Percentiles rank a stretch among this genome's conserved stretches.
Conservation (phyloP, 805 yeast species). For the Pichia nanzhaoensis region DNA sequence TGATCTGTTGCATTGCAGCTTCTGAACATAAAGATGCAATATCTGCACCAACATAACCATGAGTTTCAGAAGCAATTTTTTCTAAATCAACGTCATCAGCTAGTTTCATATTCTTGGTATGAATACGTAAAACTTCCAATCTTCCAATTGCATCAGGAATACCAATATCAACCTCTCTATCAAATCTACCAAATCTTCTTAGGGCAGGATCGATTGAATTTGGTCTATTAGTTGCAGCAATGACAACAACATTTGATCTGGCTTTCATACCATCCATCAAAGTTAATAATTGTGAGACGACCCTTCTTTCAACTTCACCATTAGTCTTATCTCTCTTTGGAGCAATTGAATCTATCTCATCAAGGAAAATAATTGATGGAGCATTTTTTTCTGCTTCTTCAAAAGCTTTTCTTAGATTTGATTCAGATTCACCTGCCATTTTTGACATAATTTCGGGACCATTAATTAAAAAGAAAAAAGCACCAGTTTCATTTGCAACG, state of each 20-base stretch:
- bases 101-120: conserved; percentile 97
- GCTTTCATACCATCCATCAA: conserved; percentile 99
- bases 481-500: conserved; percentile 99
- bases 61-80: conserved; percentile 93
- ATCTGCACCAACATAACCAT: conserved; percentile 99
- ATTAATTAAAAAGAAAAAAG: conserved; percentile 93
- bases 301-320: conserved; percentile 99
- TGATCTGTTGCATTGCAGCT: conserved; percentile 99
- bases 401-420: conserved; percentile 93
- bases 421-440: conserved; percentile 99
- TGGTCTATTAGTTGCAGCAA: conserved; percentile 94
- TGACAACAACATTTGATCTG: conserved; percentile 95
- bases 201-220: conserved; percentile 81
- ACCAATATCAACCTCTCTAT: conserved; percentile 81
- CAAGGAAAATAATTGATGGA: conserved; percentile 95
- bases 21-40: conserved; percentile 98
- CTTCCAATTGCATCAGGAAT: conserved; percentile 98
- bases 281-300: conserved; percentile 93
- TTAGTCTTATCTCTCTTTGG: conserved; percentile 99
- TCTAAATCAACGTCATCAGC: conserved; percentile 94
- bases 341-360: conserved; percentile 97
- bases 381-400: conserved; percentile 99
- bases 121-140: conserved; percentile 92
- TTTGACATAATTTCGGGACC: conserved; percentile 99
- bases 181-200: conserved; percentile 81